Evolutionary conservation across 192 early-diverging fungal species (phyloP), one percentile per base, ranked within the genome.

Genomic region (Nowakowskiella sp.): DNA sequence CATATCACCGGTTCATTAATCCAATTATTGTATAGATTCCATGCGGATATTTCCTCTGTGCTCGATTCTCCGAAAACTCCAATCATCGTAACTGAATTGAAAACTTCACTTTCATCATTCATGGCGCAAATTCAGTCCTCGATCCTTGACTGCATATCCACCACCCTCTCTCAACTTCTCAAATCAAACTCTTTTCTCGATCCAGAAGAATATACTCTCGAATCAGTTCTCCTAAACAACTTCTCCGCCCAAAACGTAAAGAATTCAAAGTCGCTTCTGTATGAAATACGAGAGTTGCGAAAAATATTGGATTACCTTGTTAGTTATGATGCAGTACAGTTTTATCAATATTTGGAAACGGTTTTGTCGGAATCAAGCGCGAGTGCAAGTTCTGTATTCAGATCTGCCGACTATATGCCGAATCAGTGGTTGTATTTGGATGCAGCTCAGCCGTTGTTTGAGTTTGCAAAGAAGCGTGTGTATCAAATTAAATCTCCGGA

Each of bases 361-460:
- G 74, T 95, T 26, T 59, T 90, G 23, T 72, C 85, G 5, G 67
- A 76, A 7, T 77, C 81, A 36, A 30, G 55, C 47, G n/a, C 58
- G 26, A 0, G 36, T 48, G 22, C 9, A 22, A 31, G 30, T 4
- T 47, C 58, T 10, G 55, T 47, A 4, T 64, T 66, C 22, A 51
- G 53, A 3, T 26, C 19, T 3, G 28, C 58, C 9, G 67, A 65
- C 4, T 47, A 42, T 6, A 44, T n/a, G 10, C 73, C 80, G 52
- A 79, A 74, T 31, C 84, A 86, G 25, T 98, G 94, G 94, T 65
- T 98, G 42, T 60, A 84, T 29, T 75, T 83, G 19, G 92, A 97
- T 44, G 76, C 93, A 26, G 92, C 88, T 8, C 80, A 95, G 49
- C 72, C 76, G 30, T 72, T 94, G 44, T 91, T 85, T 60, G 55